These are phyloP conservation scores for Lentinula boryana DNA, from an alignment of 768 basidiomycete genomes.

Conservation along the genomic window DNA sequence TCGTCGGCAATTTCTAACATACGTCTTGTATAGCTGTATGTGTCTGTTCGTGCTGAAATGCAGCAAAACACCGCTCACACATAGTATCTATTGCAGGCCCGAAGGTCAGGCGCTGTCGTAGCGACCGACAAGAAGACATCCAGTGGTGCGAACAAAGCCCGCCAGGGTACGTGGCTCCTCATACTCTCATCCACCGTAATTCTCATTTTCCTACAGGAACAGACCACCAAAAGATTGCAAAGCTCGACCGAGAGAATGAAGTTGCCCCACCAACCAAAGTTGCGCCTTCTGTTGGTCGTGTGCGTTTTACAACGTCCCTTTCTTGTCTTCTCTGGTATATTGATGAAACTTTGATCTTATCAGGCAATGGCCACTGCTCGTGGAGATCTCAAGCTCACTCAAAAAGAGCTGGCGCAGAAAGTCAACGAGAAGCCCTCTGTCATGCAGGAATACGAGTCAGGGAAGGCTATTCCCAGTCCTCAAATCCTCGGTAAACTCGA, in stretches of 20 bases:
- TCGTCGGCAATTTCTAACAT: background rate
- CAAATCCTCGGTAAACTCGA: slow-evolving; percentile 89
- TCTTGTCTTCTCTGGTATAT: background rate
- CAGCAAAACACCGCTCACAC: background rate
- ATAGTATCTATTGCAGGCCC: slow-evolving; percentile 44
- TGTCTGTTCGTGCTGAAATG: slow-evolving; percentile 4
- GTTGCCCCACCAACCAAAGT: slow-evolving; percentile 89
- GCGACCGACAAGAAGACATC: slow-evolving; percentile 78
- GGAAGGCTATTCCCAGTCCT: slow-evolving; percentile 80
- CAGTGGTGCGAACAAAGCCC: slow-evolving; percentile 69
- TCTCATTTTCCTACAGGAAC: slow-evolving; percentile 45
- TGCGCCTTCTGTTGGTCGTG: slow-evolving; percentile 64
- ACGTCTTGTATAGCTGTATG: slow-evolving; percentile 44
- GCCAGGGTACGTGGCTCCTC: slow-evolving; percentile 44
- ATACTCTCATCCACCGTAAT: background rate
- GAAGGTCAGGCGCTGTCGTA: slow-evolving; percentile 69
- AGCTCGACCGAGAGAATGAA: slow-evolving; percentile 92
- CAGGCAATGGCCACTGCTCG: slow-evolving; percentile 83
- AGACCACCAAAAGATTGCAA: slow-evolving; percentile 91
- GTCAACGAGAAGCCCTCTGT: slow-evolving; percentile 91
- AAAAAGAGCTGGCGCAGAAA: slow-evolving; percentile 90
- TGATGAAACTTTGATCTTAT: slow-evolving; percentile 6
- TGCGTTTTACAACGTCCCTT: slow-evolving; percentile 22
- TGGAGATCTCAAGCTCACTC: slow-evolving; percentile 70
- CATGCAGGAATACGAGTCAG: slow-evolving; percentile 84